Evolutionary conservation across 495 filamentous ascomycete species (phyloP).

Genomic region (Hypoxylon subgilvum): DNA sequence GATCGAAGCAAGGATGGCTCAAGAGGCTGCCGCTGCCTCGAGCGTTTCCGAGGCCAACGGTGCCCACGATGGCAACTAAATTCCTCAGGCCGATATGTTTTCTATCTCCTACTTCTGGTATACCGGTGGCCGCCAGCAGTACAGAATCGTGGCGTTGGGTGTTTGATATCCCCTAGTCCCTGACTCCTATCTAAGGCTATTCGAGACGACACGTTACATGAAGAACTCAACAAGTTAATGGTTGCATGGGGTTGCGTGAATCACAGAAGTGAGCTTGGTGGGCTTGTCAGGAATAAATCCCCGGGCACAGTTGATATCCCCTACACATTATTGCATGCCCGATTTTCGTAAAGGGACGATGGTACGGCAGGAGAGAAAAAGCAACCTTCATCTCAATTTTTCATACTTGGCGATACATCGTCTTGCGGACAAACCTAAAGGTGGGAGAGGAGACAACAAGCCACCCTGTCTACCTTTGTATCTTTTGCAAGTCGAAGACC

Average conservation of each 20-base stretch:
- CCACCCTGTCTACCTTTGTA: slow-evolving; percentile 29
- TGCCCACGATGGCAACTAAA: slow-evolving; percentile 51
- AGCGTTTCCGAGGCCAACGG: slow-evolving; percentile 55
- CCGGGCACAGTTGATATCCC: slow-evolving; percentile 36
- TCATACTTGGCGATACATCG: slow-evolving; percentile 22
- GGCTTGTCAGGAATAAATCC: slow-evolving; percentile 45
- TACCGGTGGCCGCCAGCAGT: slow-evolving; percentile 29
- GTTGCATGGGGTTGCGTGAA: slow-evolving; percentile 35
- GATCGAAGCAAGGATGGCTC: slow-evolving; percentile 72
- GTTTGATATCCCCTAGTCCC: slow-evolving; percentile 42
- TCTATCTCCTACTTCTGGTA: slow-evolving; percentile 33
- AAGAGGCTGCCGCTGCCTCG: slow-evolving; percentile 54
- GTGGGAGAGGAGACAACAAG: slow-evolving; percentile 24
- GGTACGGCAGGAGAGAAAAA: slow-evolving; percentile 21
- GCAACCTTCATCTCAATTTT: slow-evolving; percentile 18
- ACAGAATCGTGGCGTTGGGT: slow-evolving; percentile 42
- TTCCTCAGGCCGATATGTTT: slow-evolving; percentile 20
- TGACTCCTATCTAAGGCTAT: slow-evolving; percentile 14
- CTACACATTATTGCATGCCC: slow-evolving; percentile 38
- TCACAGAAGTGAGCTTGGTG: slow-evolving; percentile 38
- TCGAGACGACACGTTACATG: slow-evolving; percentile 37
- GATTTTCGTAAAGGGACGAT: slow-evolving; percentile 30
- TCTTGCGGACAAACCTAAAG: slow-evolving; percentile 25
- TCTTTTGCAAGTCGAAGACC: slow-evolving; percentile 35
- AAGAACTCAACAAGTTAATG: slow-evolving; percentile 38